These are phyloP conservation scores for Aurantiochytrium sp. DNA, from an alignment of 108 stramenopile species.

Conservation along the genomic window DNA sequence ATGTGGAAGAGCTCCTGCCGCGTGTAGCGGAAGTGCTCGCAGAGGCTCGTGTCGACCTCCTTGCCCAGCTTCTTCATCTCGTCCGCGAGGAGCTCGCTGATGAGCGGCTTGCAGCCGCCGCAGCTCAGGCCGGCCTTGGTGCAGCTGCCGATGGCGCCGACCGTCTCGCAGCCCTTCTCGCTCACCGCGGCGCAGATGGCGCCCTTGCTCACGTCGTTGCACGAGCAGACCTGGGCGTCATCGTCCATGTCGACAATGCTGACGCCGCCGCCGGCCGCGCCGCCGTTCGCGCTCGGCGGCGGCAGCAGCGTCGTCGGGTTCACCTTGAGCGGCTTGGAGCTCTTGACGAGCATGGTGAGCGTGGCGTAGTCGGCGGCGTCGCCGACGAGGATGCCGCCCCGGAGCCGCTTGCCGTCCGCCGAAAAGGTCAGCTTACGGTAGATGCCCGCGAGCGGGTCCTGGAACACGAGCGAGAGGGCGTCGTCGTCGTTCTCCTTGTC, in stretches of 20 bases:
- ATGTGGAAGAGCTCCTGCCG: constrained; percentile 81
- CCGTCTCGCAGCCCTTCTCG: constrained; percentile 70
- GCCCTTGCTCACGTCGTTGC: constrained; percentile 82
- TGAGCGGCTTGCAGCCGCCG: constrained; percentile 83
- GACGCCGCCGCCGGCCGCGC: constrained; percentile 42
- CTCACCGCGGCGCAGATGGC: constrained; percentile 62
- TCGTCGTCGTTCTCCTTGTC: constrained; percentile 48
- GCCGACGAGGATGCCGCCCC: constrained; percentile 85
- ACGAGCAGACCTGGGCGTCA: constrained; percentile 78
- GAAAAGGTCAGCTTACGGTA: constrained; percentile 92
- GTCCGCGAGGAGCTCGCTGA: constrained; percentile 67
- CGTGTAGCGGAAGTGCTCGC: constrained; percentile 79
- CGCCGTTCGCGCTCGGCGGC: constrained; percentile 62
- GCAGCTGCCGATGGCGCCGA: constrained; percentile 69
- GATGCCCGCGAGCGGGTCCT: constrained; percentile 74
- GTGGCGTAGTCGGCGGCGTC: constrained; percentile 79
- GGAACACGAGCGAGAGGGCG: constrained; percentile 75
- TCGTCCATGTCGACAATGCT: constrained; percentile 61
- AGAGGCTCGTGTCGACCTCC: constrained; percentile 71
- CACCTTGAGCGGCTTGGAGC: constrained; percentile 61
- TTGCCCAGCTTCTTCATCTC: constrained; percentile 76
- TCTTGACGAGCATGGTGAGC: constrained; percentile 66
- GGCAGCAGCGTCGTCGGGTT: constrained; percentile 62
- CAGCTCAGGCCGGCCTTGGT: constrained; percentile 83
- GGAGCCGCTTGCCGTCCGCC: constrained; percentile 75